Conservation (phyloP, 148 eudicot species). For the Vaccinium macrocarpon region DNA sequence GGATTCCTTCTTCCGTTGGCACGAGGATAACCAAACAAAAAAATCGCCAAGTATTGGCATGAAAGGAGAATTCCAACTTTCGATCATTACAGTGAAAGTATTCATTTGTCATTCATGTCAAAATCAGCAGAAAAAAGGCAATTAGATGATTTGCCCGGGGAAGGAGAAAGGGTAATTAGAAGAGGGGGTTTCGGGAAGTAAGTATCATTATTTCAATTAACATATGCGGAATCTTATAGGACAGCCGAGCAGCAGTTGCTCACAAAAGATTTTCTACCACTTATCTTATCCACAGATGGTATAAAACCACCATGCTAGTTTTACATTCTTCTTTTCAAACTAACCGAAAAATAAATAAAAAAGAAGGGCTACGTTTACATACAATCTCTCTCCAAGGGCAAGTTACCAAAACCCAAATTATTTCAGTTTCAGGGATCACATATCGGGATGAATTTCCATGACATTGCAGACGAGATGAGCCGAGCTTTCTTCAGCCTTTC, state of each 20-base stretch:
- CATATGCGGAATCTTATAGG: not conserved
- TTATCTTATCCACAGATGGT: not conserved
- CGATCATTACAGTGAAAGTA: not conserved
- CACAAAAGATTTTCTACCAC: not conserved
- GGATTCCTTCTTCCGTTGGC: not conserved
- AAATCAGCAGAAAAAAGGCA: not conserved
- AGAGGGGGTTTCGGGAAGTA: not conserved
- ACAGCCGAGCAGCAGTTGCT: not conserved
- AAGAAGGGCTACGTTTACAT: not conserved
- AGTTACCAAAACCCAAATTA: not conserved
- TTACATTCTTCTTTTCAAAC: conserved; percentile 12
- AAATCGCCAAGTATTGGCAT: not conserved
- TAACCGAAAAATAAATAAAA: not conserved
- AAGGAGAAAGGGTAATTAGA: not conserved
- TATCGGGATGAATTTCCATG: not conserved
- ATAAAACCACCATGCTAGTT: not conserved
- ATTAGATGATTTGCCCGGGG: not conserved
- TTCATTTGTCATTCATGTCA: not conserved
- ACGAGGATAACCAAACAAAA: not conserved
- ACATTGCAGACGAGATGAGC: not conserved
- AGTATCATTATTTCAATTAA: not conserved
- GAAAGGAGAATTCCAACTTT: not conserved
- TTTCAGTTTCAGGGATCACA: not conserved
- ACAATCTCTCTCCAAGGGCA: not conserved
- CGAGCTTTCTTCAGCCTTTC: not conserved